phyloP scores from a whole-genome alignment of 345 rosid species.

The Cardamine resedifolia region DNA sequence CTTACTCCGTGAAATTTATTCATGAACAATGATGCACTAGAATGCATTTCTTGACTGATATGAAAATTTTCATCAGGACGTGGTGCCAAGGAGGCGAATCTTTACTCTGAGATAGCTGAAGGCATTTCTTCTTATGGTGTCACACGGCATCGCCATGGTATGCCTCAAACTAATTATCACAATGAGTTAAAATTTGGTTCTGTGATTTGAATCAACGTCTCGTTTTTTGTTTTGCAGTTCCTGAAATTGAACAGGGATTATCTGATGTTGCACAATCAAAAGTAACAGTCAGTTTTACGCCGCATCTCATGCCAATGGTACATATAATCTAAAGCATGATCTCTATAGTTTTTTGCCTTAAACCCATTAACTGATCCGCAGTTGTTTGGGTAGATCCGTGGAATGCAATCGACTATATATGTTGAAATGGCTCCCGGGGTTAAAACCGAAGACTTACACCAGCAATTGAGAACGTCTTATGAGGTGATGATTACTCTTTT shows the following conservation, averaged over 20 bases:
- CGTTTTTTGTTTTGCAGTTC: slow-evolving; percentile 62
- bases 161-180: not conserved
- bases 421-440: slow-evolving; percentile 81
- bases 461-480: slow-evolving; percentile 52
- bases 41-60: slow-evolving; percentile 18
- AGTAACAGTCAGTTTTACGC: slow-evolving; percentile 91
- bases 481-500: slow-evolving; percentile 50
- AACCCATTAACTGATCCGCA: not conserved
- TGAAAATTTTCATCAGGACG: slow-evolving; percentile 59
- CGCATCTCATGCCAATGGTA: slow-evolving; percentile 99
- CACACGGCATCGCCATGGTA: slow-evolving; percentile 93
- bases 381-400: slow-evolving; percentile 62
- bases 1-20: not conserved
- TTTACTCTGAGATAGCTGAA: slow-evolving; percentile 83
- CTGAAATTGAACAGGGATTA: slow-evolving; percentile 96
- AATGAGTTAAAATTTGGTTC: not conserved
- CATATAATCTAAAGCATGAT: not conserved
- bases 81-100: slow-evolving; percentile 84
- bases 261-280: slow-evolving; percentile 68
- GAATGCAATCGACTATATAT: slow-evolving; percentile 94
- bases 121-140: slow-evolving; percentile 94
- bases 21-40: slow-evolving; percentile 3
- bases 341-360: slow-evolving; percentile 16
- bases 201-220: slow-evolving; percentile 8
- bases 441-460: slow-evolving; percentile 57